Base-by-base conservation (phyloP, 352 stramenopile genomes). In the Pythium guiyangense region DNA sequence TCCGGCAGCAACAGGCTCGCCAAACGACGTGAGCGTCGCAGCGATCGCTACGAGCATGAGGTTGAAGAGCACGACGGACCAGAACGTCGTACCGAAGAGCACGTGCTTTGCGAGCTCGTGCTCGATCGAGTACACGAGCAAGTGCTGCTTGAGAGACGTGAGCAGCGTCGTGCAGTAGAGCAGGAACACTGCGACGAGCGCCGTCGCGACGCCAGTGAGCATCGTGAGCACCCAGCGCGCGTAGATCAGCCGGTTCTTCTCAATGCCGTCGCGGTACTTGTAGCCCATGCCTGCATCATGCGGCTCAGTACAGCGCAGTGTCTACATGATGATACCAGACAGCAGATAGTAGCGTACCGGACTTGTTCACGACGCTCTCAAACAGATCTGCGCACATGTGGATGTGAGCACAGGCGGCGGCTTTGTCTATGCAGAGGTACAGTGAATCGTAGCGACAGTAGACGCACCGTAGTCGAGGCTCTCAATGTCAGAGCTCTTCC, bases 351-450 rank as follows among this genome's bases (percentile, higher is more conserved):
- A 34, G 35, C 65, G 29, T 57, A 71, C 66, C 67, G 8, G 77
- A 86, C 53, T 91, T 90, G 75, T 94, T 92, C 43, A 92, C 84
- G n/a, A 94, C 80, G 53, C 81, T 92, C 61, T 94, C 84, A 54
- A 94, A 94, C 22, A 89, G 59, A 63, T 94, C 84, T 94, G 55
- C 15, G 12, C 27, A 54, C 18, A 17, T 47, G 11, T 48, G 17
- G 9, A 46, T 31, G 26, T 47, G 14, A 10, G 29, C 6, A 34
- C 29, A 14, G n/a, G n/a, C n/a, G n/a, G n/a, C n/a, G n/a, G 22
- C 2, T 45, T 6, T 37, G 26, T 37, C 37, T n/a, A 15, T 49
- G 20, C 8, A 49, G 6, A 22, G n/a, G 37, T 15, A 9, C 11
- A 43, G 2, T 14, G 37, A 9, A n/a, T 14, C 17, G 10, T 43